Base-by-base conservation (phyloP, 2,329 filamentous ascomycete species). In the Zalaria obscura region DNA sequence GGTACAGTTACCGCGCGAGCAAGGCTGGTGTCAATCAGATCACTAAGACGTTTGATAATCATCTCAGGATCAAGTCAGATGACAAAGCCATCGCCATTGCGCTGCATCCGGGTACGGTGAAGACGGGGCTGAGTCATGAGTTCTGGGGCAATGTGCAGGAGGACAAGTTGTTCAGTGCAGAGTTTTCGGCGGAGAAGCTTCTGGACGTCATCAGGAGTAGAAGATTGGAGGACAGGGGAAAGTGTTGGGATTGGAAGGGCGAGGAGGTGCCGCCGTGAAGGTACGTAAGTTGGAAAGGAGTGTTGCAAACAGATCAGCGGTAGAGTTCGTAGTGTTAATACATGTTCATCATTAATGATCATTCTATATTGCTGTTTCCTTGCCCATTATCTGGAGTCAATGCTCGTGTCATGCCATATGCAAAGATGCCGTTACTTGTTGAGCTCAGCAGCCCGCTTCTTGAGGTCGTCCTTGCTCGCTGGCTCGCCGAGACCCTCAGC, bases 71-170 rank as follows among this genome's bases (percentile, higher is more conserved):
- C 3, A 67, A 69, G 35, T 70, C 72, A 44, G 76, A 70, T 0
- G 70, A 73, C 1, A 76, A 73, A 40, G 82, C 80, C 0, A 66
- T 86, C 48, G 76, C 76, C 1, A 63, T 93, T 7, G 73, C 72
- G 6, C 70, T 91, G 53, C 85, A 91, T 60, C 85, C 85, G 1
- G 84, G 85, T 3, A 91, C 84, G 1, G 83, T 91, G 38, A 78
- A 72, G 64, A 91, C 84, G 39, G 78, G 72, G 6, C 62, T 93
- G 46, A 85, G 78, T 47, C 70, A 67, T 52, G 76, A 77, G 35
- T 91, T 83, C 55, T 89, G 83, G 83, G 65, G 55, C 0, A 74
- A 68, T 34, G 76, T 81, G 35, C 67, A 67, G 52, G 61, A 67
- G 36, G 67, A 72, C 49, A 77, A 79, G 58, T 61, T 91, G 49